These are phyloP conservation scores for Gryganskiella cystojenkinii DNA, from an alignment of 192 early-diverging fungal species.

Conservation along the genomic window DNA sequence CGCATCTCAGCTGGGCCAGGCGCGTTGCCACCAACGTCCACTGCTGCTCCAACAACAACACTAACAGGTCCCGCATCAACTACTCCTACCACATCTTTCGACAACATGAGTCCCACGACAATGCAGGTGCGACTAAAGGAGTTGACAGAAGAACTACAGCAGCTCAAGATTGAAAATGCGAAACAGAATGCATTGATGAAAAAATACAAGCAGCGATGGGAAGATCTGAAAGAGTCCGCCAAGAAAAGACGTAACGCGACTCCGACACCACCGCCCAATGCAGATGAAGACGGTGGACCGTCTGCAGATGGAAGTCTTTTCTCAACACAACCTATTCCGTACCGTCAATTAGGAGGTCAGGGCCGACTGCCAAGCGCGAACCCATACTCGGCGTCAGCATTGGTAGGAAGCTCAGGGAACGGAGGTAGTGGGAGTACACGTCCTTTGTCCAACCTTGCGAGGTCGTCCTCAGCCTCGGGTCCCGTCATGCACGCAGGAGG, in stretches of 20 bases:
- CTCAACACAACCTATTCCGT: background rate
- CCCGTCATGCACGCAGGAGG: constrained; percentile 10
- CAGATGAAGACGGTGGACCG: background rate
- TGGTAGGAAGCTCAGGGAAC: constrained; percentile 12
- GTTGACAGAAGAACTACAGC: constrained; percentile 68
- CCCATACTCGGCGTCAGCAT: constrained; percentile 20
- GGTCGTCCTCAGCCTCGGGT: constrained; percentile 22
- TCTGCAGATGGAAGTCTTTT: background rate
- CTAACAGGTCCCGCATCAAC: too few species aligned
- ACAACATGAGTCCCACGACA: constrained; percentile 19
- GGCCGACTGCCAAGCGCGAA: background rate
- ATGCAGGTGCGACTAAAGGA: constrained; percentile 60
- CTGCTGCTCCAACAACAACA: too few species aligned
- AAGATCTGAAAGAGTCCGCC: constrained; percentile 81
- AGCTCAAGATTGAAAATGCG: constrained; percentile 57
- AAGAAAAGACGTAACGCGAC: constrained; percentile 57
- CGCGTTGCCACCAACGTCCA: background rate
- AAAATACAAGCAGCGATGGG: constrained; percentile 84
- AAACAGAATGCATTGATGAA: constrained; percentile 62
- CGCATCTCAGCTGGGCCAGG: background rate
- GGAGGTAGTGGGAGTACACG: background rate
- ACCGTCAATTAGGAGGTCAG: too few species aligned
- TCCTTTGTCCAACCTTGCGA: constrained; percentile 6
- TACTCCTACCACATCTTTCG: background rate
- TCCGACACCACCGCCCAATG: constrained; percentile 2